phyloP scores from a whole-genome alignment of 2,329 filamentous ascomycete species.

The Aspergillus sp. region DNA sequence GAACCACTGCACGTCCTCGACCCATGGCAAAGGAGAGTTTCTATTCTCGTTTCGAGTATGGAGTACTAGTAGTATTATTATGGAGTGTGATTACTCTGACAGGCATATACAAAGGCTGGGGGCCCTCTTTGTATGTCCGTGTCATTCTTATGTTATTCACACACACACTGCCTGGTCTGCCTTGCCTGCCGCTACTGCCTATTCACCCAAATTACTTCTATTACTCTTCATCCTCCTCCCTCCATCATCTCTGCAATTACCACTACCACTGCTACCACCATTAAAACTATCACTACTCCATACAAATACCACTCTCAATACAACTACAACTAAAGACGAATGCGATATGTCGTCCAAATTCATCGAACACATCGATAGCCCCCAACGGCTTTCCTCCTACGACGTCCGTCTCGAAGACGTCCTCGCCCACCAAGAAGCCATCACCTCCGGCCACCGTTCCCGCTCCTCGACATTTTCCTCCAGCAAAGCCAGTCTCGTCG shows the following conservation, averaged over 20 bases:
- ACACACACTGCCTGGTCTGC: too few species aligned
- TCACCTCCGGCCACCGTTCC: conserved; percentile 27
- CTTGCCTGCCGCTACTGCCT: too few species aligned
- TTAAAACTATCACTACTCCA: not conserved
- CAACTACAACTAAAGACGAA: too few species aligned
- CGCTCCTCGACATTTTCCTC: conserved; percentile 27
- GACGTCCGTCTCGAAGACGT: conserved; percentile 39
- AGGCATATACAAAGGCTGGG: too few species aligned
- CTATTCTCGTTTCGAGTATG: too few species aligned
- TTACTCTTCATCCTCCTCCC: not conserved
- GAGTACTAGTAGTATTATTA: too few species aligned
- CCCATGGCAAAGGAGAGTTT: too few species aligned
- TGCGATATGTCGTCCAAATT: conserved; percentile 25
- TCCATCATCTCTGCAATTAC: not conserved
- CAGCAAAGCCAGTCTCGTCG: conserved; percentile 16
- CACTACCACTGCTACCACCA: not conserved
- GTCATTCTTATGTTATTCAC: too few species aligned
- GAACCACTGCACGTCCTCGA: too few species aligned
- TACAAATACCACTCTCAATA: not conserved
- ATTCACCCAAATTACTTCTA: too few species aligned
- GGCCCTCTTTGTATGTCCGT: too few species aligned
- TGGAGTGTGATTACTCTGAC: too few species aligned
- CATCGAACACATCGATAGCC: conserved; percentile 33
- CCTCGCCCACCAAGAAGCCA: conserved; percentile 33
- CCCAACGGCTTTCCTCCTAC: conserved; percentile 25